Evolutionary conservation across 345 rosid genomes (phyloP).

Genomic region (Salix arbutifolia): DNA sequence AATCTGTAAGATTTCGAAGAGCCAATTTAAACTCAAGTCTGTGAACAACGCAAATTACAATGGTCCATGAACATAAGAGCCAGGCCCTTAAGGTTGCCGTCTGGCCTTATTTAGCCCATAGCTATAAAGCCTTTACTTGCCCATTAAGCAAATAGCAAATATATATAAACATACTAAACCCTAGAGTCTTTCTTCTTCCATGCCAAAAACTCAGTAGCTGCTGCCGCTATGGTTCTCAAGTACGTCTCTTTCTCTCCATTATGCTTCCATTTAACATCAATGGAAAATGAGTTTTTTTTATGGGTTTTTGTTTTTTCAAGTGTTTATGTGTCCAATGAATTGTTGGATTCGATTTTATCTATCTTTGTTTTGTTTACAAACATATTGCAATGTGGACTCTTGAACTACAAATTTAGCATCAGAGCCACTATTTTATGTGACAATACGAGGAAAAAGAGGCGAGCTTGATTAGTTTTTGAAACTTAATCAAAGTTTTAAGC

Average conservation of each 20-base stretch:
- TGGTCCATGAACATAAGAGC: not conserved
- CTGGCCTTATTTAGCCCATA: too few relatives aligned
- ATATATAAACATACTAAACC: not conserved
- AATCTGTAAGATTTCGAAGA: too few relatives aligned
- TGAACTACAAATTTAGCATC: not conserved
- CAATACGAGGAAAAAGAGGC: not conserved
- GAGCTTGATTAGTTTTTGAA: not conserved
- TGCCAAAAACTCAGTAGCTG: not conserved
- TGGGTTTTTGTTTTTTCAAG: not conserved
- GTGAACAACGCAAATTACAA: not conserved
- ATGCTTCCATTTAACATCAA: not conserved
- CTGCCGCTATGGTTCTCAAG: constrained; percentile 21
- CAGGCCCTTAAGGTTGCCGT: not conserved
- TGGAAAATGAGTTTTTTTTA: not conserved
- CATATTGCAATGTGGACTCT: not conserved
- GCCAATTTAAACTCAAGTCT: not conserved
- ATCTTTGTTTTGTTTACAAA: not conserved
- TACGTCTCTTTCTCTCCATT: not conserved
- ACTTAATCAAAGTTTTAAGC: not conserved
- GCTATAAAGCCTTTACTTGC: too few relatives aligned
- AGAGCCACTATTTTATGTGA: not conserved
- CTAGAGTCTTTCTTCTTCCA: not conserved
- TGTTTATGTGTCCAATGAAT: not conserved
- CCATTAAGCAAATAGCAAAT: not conserved
- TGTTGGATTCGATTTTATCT: not conserved